phyloP scores from a whole-genome alignment of 1,284 basidiomycete genomes.

The Ceratobasidium sp. region DNA sequence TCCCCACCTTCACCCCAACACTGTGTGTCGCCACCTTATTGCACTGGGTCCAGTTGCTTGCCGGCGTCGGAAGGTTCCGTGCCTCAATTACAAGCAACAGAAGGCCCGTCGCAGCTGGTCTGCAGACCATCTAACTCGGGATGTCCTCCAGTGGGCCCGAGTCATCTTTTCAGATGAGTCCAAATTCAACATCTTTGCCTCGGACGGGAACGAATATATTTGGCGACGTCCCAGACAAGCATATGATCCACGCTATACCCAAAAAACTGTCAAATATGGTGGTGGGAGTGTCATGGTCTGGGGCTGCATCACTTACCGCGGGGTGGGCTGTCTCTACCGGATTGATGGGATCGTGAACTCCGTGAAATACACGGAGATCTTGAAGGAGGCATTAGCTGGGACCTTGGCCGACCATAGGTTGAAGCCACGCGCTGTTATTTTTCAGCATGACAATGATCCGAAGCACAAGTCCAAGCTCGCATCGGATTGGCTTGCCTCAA shows the following conservation, averaged over 20 bases:
- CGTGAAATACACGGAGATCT: too few species aligned
- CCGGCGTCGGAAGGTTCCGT: background rate
- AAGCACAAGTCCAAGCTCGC: background rate
- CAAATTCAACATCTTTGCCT: too few species aligned
- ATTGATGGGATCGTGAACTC: too few species aligned
- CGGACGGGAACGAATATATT: background rate
- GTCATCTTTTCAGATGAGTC: slow-evolving; percentile 8
- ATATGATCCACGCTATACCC: background rate
- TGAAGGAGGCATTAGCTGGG: too few species aligned
- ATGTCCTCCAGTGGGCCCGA: background rate
- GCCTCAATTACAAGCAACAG: background rate
- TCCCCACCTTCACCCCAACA: slow-evolving; percentile 14
- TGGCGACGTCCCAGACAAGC: background rate
- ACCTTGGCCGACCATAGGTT: too few species aligned
- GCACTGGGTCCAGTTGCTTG: background rate
- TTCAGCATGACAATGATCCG: too few species aligned
- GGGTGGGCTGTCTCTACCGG: too few species aligned
- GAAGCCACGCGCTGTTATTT: too few species aligned
- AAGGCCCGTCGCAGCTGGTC: background rate
- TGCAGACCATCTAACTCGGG: background rate
- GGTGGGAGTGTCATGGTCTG: too few species aligned
- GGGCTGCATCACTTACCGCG: too few species aligned
- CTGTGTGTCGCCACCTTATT: background rate
- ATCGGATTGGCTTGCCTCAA: background rate
- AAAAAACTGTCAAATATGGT: too few species aligned